These are phyloP conservation scores for Pseudogymnoascus sp. DNA, from an alignment of 2,329 filamentous ascomycete genomes.

Conservation along the genomic window DNA sequence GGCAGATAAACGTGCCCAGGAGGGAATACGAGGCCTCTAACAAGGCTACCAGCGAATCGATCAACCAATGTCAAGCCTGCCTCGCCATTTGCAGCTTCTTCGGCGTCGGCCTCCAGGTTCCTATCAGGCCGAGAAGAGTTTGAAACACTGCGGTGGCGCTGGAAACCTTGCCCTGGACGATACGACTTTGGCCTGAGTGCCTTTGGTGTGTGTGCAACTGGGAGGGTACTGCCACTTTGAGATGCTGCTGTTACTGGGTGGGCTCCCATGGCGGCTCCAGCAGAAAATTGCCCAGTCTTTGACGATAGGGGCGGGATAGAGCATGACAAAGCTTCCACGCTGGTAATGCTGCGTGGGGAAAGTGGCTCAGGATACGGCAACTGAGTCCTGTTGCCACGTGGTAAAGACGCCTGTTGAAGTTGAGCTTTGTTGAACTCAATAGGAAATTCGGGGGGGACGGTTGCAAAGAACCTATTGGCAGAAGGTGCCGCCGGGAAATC, in stretches of 20 bases:
- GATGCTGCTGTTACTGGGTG: conserved; percentile 51
- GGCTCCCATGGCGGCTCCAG: conserved; percentile 41
- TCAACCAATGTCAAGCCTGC: neutral
- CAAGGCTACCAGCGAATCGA: conserved; percentile 68
- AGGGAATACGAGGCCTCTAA: conserved; percentile 77
- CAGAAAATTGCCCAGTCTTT: conserved; percentile 36
- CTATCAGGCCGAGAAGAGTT: conserved; percentile 49
- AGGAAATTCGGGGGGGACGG: neutral
- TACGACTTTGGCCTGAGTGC: conserved; percentile 50
- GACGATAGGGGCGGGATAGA: conserved; percentile 49
- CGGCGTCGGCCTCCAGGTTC: conserved; percentile 28
- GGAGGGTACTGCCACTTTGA: conserved; percentile 39
- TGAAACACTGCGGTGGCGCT: conserved; percentile 79
- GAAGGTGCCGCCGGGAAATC: conserved; percentile 1
- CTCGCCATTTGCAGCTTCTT: conserved; percentile 1
- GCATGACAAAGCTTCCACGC: conserved; percentile 56
- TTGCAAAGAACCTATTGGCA: neutral
- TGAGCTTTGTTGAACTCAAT: conserved; percentile 1
- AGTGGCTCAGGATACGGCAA: conserved; percentile 23
- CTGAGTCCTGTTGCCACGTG: neutral
- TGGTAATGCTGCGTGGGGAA: conserved; percentile 52
- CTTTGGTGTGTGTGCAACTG: conserved; percentile 52
- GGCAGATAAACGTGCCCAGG: conserved; percentile 78
- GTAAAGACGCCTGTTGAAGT: neutral
- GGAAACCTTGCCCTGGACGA: conserved; percentile 57